A percentile compares a stretch with the other conserved stretches of the same genome.
Evolutionary conservation across 1,139 yeast species (phyloP).

Genomic region (Protomyces inouyei): DNA sequence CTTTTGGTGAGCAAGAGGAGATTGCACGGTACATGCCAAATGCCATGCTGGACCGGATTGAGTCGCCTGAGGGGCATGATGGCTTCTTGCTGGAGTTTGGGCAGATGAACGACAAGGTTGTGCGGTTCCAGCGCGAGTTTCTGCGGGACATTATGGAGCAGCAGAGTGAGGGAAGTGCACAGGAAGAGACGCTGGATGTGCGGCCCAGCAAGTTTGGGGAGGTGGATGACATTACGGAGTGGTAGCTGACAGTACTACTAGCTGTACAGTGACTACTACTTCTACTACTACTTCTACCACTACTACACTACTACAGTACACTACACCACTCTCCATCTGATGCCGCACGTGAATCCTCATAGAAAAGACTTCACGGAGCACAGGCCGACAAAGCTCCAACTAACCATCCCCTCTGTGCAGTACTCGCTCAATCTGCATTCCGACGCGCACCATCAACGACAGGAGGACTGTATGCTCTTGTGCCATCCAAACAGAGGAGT

Average conservation of each 20-base stretch:
- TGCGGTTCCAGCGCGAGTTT: constrained; percentile 56
- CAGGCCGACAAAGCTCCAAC: neutral
- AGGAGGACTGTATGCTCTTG: constrained; percentile 2
- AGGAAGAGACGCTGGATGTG: constrained; percentile 43
- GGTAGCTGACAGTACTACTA: neutral
- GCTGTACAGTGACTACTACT: no score
- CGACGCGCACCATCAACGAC: neutral
- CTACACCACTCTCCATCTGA: no score
- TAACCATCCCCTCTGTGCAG: neutral
- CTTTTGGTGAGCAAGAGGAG: constrained; percentile 83
- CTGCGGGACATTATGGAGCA: constrained; percentile 56
- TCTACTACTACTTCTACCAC: no score
- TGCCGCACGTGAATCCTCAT: no score
- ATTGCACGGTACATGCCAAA: constrained; percentile 72
- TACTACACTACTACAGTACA: no score
- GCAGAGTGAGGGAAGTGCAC: constrained; percentile 48
- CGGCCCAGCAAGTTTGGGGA: constrained; percentile 87
- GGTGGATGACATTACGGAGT: constrained; percentile 49
- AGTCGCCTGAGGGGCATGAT: constrained; percentile 97
- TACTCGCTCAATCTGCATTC: neutral
- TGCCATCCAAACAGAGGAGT: neutral
- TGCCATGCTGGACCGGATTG: constrained; percentile 60
- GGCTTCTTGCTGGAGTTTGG: constrained; percentile 89
- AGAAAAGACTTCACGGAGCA: neutral
- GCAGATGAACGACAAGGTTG: constrained; percentile 66